phyloP scores from a whole-genome alignment of 129 eudicot genomes.

The Silybum marianum region DNA sequence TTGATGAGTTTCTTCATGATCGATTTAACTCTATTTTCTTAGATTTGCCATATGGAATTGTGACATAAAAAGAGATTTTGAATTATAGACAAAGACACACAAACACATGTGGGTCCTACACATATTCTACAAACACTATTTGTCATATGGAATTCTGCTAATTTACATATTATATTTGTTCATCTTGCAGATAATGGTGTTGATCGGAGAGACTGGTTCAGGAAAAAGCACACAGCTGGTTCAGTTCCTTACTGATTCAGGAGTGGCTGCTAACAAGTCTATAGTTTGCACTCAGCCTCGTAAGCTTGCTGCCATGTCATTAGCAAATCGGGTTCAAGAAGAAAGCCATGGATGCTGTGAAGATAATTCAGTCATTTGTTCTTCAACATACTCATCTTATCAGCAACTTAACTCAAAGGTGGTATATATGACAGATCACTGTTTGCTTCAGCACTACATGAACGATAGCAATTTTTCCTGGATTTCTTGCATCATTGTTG shows the following conservation, averaged over 20 bases:
- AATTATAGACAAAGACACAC: neutral
- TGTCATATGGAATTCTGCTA: neutral
- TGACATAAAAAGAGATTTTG: neutral
- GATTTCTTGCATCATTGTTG: slow-evolving; percentile 85
- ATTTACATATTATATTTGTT: neutral
- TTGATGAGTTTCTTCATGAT: neutral
- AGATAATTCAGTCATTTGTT: slow-evolving; percentile 40
- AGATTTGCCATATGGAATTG: neutral
- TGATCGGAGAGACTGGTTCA: slow-evolving; percentile 93
- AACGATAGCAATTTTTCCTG: slow-evolving; percentile 57
- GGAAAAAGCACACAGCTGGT: slow-evolving; percentile 97
- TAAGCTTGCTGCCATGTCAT: slow-evolving; percentile 84
- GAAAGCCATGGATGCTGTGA: slow-evolving; percentile 71
- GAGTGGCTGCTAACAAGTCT: slow-evolving; percentile 54
- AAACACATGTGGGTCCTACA: neutral
- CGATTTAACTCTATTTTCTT: neutral
- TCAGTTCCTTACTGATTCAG: slow-evolving; percentile 93
- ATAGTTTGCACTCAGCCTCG: slow-evolving; percentile 96
- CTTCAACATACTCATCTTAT: slow-evolving; percentile 55
- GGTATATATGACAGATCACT: slow-evolving; percentile 85
- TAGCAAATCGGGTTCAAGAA: slow-evolving; percentile 73
- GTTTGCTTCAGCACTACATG: slow-evolving; percentile 87
- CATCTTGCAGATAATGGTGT: slow-evolving; percentile 64
- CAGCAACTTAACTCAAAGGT: slow-evolving; percentile 48
- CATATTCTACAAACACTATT: neutral